Evolutionary conservation across 2,329 filamentous ascomycete species (phyloP).

Genomic region (Epichloe glyceriae): DNA sequence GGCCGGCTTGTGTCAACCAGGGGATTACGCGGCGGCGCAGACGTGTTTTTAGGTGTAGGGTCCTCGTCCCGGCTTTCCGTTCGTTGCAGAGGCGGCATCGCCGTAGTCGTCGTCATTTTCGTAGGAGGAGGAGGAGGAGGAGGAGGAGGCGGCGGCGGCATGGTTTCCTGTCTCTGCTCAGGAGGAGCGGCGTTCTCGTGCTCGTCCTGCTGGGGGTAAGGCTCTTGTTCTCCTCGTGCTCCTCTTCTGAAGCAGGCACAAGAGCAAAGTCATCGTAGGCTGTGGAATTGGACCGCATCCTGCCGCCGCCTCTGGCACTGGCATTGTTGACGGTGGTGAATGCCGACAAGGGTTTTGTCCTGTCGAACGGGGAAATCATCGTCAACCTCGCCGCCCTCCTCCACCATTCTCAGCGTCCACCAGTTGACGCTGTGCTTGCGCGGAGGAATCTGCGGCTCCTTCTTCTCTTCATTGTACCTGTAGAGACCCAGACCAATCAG

Average conservation of each 20-base stretch:
- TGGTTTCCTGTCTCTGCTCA: slow-evolving; percentile 10
- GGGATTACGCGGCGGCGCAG: slow-evolving; percentile 18
- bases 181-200: slow-evolving; percentile 34
- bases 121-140: no score
- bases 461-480: slow-evolving; percentile 64
- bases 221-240: slow-evolving; percentile 56
- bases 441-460: slow-evolving; percentile 49
- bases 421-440: slow-evolving; percentile 66
- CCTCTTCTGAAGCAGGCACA: slow-evolving; percentile 55
- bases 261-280: slow-evolving; percentile 75
- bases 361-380: slow-evolving; percentile 71
- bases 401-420: slow-evolving; percentile 74
- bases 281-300: slow-evolving; percentile 55
- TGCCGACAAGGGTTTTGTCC: slow-evolving; percentile 59
- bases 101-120: not conserved
- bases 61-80: slow-evolving; percentile 5
- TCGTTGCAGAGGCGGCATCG: not conserved
- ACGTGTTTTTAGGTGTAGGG: slow-evolving; percentile 12
- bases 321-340: slow-evolving; percentile 77
- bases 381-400: slow-evolving; percentile 73
- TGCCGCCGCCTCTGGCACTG: slow-evolving; percentile 50
- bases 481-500: slow-evolving; percentile 71
- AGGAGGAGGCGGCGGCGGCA: not conserved
- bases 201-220: slow-evolving; percentile 54
- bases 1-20: slow-evolving; percentile 21